Evolutionary conservation across 2,329 filamentous ascomycete genomes (phyloP).

Genomic region (Aschersonia sp.): DNA sequence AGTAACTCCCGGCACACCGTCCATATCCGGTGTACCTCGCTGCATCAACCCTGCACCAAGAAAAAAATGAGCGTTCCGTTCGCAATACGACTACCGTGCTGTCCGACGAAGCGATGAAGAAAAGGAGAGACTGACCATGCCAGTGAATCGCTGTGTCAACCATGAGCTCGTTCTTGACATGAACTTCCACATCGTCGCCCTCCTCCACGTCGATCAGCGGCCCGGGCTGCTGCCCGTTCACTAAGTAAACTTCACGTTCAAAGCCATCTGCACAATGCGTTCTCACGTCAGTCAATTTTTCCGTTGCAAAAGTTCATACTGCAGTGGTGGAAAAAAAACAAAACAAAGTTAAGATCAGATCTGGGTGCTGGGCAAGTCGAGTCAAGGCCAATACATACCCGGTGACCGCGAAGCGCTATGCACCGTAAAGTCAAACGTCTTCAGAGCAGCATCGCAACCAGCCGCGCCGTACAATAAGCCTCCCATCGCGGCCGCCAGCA

Average conservation of each 20-base stretch:
- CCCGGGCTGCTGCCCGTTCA: constrained; percentile 6
- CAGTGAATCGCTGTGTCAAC: neutral
- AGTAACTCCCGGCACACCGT: constrained; percentile 3
- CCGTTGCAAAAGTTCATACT: too few species aligned
- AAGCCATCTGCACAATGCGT: neutral
- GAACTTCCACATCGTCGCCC: constrained; percentile 2
- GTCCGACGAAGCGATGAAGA: neutral
- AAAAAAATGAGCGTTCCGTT: too few species aligned
- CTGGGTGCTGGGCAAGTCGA: too few species aligned
- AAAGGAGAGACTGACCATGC: neutral
- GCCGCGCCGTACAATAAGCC: neutral
- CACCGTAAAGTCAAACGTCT: constrained; percentile 1
- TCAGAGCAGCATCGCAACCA: neutral
- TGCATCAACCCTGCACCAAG: neutral
- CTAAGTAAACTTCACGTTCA: constrained; percentile 5
- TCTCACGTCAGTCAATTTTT: too few species aligned
- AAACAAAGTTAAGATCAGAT: too few species aligned
- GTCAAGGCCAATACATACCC: neutral
- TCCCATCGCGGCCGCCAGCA: neutral
- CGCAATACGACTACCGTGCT: too few species aligned
- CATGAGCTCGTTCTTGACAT: constrained; percentile 2
- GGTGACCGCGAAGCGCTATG: constrained; percentile 1
- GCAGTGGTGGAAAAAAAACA: too few species aligned
- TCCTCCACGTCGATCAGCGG: constrained; percentile 5
- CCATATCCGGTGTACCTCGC: constrained; percentile 1